phyloP scores from a whole-genome alignment of 2,329 filamentous ascomycete genomes.

The Coniochaeta sp. region DNA sequence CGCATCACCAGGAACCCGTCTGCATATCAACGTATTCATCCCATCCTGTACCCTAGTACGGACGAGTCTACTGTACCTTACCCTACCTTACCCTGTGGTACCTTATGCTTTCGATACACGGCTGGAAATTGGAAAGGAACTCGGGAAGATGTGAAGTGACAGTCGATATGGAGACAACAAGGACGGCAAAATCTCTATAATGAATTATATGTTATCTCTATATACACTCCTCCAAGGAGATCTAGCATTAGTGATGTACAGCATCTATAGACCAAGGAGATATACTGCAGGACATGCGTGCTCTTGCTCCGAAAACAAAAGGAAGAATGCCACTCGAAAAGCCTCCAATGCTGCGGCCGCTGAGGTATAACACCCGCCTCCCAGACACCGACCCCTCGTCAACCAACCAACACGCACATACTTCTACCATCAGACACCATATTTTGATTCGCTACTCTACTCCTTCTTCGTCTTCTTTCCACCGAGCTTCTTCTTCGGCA shows the following conservation, averaged over 20 bases:
- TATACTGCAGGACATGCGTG: neutral
- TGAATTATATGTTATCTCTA: neutral
- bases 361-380: neutral
- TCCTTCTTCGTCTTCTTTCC: slow-evolving; percentile 3
- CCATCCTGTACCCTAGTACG: no score
- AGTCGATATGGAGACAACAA: no score
- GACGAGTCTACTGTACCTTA: no score
- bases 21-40: no score
- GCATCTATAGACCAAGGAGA: neutral
- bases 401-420: neutral
- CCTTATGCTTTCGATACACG: no score
- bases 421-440: neutral
- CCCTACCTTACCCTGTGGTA: no score
- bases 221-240: neutral
- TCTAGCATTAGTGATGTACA: neutral
- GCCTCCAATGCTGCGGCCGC: neutral
- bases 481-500: slow-evolving; percentile 6
- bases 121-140: no score
- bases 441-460: neutral
- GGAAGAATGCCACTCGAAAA: neutral
- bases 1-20: neutral
- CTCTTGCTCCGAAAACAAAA: neutral
- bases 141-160: no score
- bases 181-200: no score
- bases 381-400: neutral